Evolutionary conservation across 306 rosid species (phyloP).

Genomic region (Quillaja saponaria): DNA sequence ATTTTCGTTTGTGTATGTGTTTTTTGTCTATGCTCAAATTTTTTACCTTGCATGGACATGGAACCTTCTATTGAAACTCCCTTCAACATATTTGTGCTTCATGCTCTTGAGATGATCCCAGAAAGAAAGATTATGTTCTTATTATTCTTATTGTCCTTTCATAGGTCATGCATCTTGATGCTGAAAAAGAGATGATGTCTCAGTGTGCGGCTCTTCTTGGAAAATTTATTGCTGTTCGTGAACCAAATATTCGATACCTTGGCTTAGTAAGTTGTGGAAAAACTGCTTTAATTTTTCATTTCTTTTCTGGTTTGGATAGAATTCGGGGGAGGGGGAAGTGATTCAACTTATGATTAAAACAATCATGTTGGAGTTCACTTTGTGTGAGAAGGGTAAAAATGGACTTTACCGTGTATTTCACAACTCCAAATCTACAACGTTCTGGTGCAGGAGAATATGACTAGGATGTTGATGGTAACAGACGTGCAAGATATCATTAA

Average conservation of each 20-base stretch:
- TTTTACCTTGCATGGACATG: not conserved
- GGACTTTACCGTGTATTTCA: constrained; percentile 21
- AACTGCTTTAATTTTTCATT: not conserved
- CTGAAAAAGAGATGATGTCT: constrained; percentile 99
- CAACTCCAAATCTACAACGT: constrained; percentile 31
- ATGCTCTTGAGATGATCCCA: constrained; percentile 3
- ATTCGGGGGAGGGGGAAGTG: not conserved
- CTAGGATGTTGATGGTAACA: constrained; percentile 96
- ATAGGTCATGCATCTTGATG: constrained; percentile 99
- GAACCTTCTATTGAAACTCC: not conserved
- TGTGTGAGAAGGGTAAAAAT: constrained; percentile 28
- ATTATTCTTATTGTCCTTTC: constrained; percentile 30
- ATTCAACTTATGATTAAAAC: constrained; percentile 11
- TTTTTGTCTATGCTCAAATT: too few species aligned
- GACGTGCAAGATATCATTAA: constrained; percentile 99
- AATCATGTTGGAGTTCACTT: constrained; percentile 14
- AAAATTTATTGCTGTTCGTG: constrained; percentile 97
- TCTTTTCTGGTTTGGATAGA: not conserved
- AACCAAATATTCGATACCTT: constrained; percentile 97
- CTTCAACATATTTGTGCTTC: not conserved
- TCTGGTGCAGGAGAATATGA: constrained; percentile 91
- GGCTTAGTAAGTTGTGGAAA: constrained; percentile 74
- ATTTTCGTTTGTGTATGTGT: too few species aligned
- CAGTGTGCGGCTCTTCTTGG: constrained; percentile 99
- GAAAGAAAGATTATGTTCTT: too few species aligned